Evolutionary conservation across 2,329 filamentous ascomycete species (phyloP).

Genomic region (Nakataea oryzae): DNA sequence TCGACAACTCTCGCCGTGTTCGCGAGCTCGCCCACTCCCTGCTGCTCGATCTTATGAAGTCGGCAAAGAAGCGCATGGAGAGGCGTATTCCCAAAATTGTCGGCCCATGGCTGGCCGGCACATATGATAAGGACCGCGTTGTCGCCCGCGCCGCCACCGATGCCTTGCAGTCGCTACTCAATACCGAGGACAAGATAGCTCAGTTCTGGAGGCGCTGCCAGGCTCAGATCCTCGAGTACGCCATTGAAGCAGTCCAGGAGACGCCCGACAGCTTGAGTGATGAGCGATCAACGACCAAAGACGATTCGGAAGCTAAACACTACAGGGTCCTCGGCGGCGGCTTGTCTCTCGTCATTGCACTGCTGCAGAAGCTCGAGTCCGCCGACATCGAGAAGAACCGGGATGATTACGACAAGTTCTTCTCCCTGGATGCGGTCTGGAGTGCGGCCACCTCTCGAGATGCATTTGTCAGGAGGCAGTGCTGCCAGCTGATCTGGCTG

Average conservation of each 20-base stretch:
- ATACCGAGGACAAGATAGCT: slow-evolving; percentile 66
- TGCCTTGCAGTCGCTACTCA: slow-evolving; percentile 65
- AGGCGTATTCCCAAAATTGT: slow-evolving; percentile 67
- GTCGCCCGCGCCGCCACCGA: slow-evolving; percentile 70
- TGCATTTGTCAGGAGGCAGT: slow-evolving; percentile 35
- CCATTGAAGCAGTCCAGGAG: slow-evolving; percentile 70
- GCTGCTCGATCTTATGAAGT: slow-evolving; percentile 52
- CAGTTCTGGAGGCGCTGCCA: slow-evolving; percentile 78
- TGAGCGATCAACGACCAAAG: slow-evolving; percentile 69
- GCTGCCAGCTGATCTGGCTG: slow-evolving; percentile 38
- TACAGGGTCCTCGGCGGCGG: slow-evolving; percentile 56
- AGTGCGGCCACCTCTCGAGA: slow-evolving; percentile 55
- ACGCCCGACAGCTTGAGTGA: slow-evolving; percentile 78
- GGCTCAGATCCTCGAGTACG: slow-evolving; percentile 69
- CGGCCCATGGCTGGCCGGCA: slow-evolving; percentile 82
- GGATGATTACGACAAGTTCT: slow-evolving; percentile 52
- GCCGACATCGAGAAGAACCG: slow-evolving; percentile 49
- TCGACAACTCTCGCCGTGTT: slow-evolving; percentile 80
- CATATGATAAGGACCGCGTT: slow-evolving; percentile 73
- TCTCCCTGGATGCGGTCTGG: slow-evolving; percentile 59
- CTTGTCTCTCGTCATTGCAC: slow-evolving; percentile 41
- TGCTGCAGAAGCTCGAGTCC: slow-evolving; percentile 36
- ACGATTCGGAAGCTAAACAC: slow-evolving; percentile 83
- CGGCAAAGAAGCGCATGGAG: slow-evolving; percentile 72
- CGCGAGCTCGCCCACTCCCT: slow-evolving; percentile 75